Conservation (phyloP, 2,329 filamentous ascomycete genomes). For the Phyllachora maydis region DNA sequence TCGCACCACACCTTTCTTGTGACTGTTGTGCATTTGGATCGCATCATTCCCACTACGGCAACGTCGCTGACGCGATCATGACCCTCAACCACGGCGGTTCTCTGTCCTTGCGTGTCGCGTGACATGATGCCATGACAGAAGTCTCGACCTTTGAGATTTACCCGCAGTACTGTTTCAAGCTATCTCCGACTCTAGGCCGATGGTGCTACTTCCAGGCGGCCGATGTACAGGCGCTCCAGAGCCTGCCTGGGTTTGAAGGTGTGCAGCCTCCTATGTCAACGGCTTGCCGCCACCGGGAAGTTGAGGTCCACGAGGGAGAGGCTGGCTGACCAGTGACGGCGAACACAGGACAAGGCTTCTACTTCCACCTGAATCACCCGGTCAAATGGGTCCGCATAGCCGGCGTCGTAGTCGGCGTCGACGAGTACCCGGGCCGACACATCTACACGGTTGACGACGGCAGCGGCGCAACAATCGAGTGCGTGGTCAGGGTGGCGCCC, state of each 20-base stretch:
- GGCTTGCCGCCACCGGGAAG: too few relatives aligned
- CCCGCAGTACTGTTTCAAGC: slow-evolving; percentile 40
- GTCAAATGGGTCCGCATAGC: slow-evolving; percentile 55
- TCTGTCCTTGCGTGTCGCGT: too few relatives aligned
- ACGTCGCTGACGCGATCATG: too few relatives aligned
- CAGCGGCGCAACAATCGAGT: slow-evolving; percentile 37
- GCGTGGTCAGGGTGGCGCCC: too few relatives aligned
- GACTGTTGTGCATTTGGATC: too few relatives aligned
- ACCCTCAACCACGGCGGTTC: too few relatives aligned
- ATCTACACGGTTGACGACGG: slow-evolving; percentile 45
- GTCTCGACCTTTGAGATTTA: slow-evolving; percentile 20
- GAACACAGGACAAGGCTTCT: slow-evolving; percentile 34
- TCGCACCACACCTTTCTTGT: too few relatives aligned
- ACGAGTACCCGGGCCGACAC: slow-evolving; percentile 23
- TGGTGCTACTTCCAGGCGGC: slow-evolving; percentile 34
- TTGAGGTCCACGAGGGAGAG: too few relatives aligned
- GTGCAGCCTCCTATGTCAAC: too few relatives aligned
- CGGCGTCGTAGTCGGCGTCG: slow-evolving; percentile 46
- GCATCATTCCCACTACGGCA: too few relatives aligned
- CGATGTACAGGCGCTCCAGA: slow-evolving; percentile 26
- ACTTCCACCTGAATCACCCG: slow-evolving; percentile 53
- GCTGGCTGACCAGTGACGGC: too few relatives aligned
- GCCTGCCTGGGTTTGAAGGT: slow-evolving; percentile 32
- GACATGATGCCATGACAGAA: slow-evolving; percentile 28
- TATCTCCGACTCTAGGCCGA: slow-evolving; percentile 36